Conservation (phyloP, 495 filamentous ascomycete genomes). For the Extremus antarcticus region DNA sequence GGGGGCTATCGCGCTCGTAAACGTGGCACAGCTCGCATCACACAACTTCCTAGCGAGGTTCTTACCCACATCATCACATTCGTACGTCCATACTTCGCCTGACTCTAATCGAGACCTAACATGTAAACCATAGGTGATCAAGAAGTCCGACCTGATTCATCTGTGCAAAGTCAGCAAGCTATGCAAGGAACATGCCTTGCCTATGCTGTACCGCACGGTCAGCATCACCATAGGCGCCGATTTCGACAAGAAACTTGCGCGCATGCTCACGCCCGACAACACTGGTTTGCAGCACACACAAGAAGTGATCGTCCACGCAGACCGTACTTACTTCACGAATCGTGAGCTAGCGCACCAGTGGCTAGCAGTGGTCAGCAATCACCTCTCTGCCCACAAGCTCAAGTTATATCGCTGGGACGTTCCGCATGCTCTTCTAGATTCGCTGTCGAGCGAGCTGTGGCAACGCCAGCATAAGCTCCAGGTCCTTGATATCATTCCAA, state of each 20-base stretch:
- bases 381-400: background rate
- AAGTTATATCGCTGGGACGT: background rate
- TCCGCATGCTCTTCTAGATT: background rate
- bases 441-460: background rate
- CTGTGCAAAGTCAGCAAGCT: background rate
- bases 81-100: background rate
- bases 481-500: background rate
- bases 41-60: background rate
- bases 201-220: background rate
- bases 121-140: background rate
- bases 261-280: background rate
- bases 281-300: background rate
- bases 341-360: background rate
- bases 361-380: background rate
- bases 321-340: background rate
- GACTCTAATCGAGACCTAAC: no score
- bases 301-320: background rate
- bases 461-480: background rate
- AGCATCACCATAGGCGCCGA: background rate
- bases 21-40: no score
- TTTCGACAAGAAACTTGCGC: background rate
- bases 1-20: no score
- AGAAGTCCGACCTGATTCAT: background rate
- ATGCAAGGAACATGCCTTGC: background rate
- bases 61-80: background rate